These are phyloP conservation scores for Albatrellus ellisii DNA, from an alignment of 768 basidiomycete genomes.

Conservation along the genomic window DNA sequence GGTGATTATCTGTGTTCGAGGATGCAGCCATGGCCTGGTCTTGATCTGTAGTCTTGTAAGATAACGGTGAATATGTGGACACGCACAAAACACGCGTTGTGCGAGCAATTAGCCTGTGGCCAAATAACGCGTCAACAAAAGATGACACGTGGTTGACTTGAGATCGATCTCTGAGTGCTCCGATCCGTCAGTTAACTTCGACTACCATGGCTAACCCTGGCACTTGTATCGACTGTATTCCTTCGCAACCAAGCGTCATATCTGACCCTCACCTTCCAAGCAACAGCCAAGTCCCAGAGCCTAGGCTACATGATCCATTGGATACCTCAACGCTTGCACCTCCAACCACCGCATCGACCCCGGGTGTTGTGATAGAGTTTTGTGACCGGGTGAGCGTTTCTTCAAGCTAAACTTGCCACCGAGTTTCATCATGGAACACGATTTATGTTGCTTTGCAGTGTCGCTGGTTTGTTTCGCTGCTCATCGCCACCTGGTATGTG, in stretches of 20 bases:
- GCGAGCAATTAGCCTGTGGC: not conserved
- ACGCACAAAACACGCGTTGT: not conserved
- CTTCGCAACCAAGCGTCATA: not conserved
- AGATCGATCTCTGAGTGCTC: not conserved
- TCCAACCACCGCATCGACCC: constrained; percentile 31
- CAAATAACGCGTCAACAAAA: constrained; percentile 41
- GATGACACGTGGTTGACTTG: constrained; percentile 8
- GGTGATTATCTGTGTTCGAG: not conserved
- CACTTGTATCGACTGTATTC: constrained; percentile 14
- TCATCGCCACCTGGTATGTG: not conserved
- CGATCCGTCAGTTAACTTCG: not conserved
- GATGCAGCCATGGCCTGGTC: not conserved
- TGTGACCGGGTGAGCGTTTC: constrained; percentile 66
- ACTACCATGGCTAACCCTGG: constrained; percentile 18
- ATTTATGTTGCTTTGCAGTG: constrained; percentile 32
- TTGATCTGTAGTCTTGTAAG: constrained; percentile 8
- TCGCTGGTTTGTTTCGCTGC: constrained; percentile 50
- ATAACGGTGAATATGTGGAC: constrained; percentile 3
- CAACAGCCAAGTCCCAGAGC: not conserved
- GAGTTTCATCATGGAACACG: not conserved
- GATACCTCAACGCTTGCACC: constrained; percentile 44
- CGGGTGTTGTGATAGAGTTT: constrained; percentile 78
- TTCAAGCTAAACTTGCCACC: constrained; percentile 2
- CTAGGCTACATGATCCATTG: constrained; percentile 16
- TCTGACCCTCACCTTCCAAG: not conserved